Conservation (phyloP, 78 protist genomes). For the Cavenderia fasciculata region DNA sequence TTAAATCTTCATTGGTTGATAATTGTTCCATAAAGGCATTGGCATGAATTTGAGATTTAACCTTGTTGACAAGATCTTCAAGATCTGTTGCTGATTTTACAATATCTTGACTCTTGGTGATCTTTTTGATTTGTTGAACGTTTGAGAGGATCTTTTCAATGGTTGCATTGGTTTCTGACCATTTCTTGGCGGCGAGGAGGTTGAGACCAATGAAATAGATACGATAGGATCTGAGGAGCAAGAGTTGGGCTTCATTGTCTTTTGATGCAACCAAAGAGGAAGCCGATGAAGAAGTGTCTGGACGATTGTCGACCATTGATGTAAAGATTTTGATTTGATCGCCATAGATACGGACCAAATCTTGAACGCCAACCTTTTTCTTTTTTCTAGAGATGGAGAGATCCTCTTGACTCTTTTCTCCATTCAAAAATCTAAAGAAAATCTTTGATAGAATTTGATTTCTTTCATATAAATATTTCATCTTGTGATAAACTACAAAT, state of each 20-base stretch:
- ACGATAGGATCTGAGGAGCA: slow-evolving; percentile 21
- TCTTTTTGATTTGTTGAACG: not conserved
- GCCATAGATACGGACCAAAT: slow-evolving; percentile 21
- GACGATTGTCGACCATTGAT: not conserved
- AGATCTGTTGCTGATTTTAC: not conserved
- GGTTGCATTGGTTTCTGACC: slow-evolving; percentile 22
- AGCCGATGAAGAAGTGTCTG: not conserved
- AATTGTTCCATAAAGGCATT: slow-evolving; percentile 57
- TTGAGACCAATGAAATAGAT: slow-evolving; percentile 7
- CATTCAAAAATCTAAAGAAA: not conserved
- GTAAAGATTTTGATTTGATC: slow-evolving; percentile 33
- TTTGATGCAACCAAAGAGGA: not conserved
- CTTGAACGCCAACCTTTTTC: not conserved
- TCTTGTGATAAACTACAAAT: slow-evolving; percentile 20
- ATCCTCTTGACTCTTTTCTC: not conserved
- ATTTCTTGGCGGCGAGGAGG: not conserved
- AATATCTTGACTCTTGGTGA: not conserved
- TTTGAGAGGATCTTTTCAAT: slow-evolving; percentile 3
- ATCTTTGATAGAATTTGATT: not conserved
- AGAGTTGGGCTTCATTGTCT: slow-evolving; percentile 39
- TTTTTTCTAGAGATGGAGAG: not conserved
- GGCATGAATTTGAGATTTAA: slow-evolving; percentile 51
- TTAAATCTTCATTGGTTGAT: slow-evolving; percentile 29
- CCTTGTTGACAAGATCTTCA: not conserved
- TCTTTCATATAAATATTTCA: slow-evolving; percentile 15